These are phyloP conservation scores for Cutaneotrichosporon arboriforme DNA, from an alignment of 1,284 basidiomycete species.

Conservation along the genomic window DNA sequence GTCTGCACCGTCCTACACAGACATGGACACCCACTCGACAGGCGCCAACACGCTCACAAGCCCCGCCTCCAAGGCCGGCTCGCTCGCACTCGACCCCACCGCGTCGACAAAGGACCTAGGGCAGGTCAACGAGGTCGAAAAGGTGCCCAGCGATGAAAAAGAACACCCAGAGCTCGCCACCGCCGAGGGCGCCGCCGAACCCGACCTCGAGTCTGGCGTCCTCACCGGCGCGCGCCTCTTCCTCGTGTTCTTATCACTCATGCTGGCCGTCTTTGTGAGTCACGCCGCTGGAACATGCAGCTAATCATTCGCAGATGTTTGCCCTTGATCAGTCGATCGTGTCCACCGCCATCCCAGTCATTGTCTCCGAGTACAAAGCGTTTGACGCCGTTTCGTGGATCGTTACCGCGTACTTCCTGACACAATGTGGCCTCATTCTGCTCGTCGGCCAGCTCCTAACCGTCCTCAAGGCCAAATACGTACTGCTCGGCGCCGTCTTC, in stretches of 20 bases:
- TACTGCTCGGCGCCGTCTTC: constrained; percentile 50
- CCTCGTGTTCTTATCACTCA: constrained; percentile 35
- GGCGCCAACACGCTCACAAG: neutral
- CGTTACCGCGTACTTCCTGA: constrained; percentile 50
- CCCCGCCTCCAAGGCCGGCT: neutral
- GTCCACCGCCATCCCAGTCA: constrained; percentile 49
- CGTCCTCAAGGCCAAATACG: constrained; percentile 49
- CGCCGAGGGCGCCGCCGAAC: neutral
- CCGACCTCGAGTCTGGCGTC: constrained; percentile 16
- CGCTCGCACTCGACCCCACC: neutral
- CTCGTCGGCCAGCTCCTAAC: constrained; percentile 49
- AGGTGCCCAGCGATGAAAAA: neutral
- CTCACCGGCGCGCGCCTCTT: constrained; percentile 27
- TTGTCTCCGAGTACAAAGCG: constrained; percentile 51
- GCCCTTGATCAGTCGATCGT: constrained; percentile 42
- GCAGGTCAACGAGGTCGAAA: neutral
- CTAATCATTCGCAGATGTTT: constrained; percentile 22
- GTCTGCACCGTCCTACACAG: neutral
- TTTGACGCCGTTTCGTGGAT: constrained; percentile 49
- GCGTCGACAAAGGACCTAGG: neutral
- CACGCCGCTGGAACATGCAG: neutral
- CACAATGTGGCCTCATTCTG: constrained; percentile 48
- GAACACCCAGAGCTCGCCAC: neutral
- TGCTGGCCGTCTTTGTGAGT: constrained; percentile 44
- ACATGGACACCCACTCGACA: neutral